These are phyloP conservation scores for Penicillium nordicum DNA, from an alignment of 2,329 filamentous ascomycete species.

Conservation along the genomic window DNA sequence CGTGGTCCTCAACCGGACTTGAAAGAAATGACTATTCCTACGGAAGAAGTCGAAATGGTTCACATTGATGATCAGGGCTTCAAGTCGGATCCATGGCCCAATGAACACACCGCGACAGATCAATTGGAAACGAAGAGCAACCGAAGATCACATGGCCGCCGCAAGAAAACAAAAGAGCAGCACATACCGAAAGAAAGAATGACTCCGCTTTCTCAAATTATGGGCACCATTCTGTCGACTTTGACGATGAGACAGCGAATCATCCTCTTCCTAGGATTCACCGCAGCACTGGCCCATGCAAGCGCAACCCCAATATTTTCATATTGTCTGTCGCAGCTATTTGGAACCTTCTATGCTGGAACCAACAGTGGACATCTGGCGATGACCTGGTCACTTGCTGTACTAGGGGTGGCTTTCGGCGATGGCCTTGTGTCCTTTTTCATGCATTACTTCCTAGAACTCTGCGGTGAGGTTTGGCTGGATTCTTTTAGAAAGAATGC, in stretches of 20 bases:
- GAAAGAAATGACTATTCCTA: not conserved
- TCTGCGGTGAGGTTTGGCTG: conserved; percentile 71
- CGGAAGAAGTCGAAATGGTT: conserved; percentile 13
- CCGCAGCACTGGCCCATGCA: conserved; percentile 62
- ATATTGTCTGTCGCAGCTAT: conserved; percentile 68
- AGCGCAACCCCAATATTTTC: conserved; percentile 71
- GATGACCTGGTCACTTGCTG: conserved; percentile 64
- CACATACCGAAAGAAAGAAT: not conserved
- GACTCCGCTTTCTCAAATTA: conserved; percentile 51
- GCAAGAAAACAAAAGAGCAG: conserved; percentile 4
- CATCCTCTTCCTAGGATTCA: conserved; percentile 59
- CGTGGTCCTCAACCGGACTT: not conserved
- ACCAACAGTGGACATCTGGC: conserved; percentile 50
- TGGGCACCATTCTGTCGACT: conserved; percentile 67
- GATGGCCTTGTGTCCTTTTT: conserved; percentile 65
- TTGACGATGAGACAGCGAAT: conserved; percentile 53
- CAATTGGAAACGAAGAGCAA: not conserved
- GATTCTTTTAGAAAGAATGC: conserved; percentile 66
- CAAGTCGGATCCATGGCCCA: not conserved
- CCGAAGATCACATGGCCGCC: not conserved
- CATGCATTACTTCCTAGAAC: conserved; percentile 69
- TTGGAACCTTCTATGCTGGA: conserved; percentile 64
- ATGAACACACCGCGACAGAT: not conserved
- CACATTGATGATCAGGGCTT: not conserved
- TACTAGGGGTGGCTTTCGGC: conserved; percentile 64